These are phyloP conservation scores for Massarina eburnea DNA, from an alignment of 2,329 filamentous ascomycete genomes.

Conservation along the genomic window DNA sequence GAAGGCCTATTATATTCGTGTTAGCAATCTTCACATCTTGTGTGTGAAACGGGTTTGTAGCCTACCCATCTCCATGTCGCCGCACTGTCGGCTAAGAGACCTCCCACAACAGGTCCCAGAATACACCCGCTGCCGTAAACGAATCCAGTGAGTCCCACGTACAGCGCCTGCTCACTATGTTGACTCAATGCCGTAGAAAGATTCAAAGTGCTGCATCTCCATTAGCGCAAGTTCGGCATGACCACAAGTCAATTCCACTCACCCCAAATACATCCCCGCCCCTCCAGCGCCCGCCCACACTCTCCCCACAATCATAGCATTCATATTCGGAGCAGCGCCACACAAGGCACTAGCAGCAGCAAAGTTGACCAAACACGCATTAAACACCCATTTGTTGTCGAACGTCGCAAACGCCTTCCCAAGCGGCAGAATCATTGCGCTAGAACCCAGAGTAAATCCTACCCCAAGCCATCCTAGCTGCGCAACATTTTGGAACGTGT, in stretches of 20 bases:
- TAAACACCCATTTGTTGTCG: conserved; percentile 49
- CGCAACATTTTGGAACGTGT: conserved; percentile 13
- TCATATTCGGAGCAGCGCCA: conserved; percentile 34
- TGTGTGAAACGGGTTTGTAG: too few species aligned
- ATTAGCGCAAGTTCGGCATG: conserved; percentile 7
- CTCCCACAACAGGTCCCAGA: conserved; percentile 52
- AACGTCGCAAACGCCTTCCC: conserved; percentile 48
- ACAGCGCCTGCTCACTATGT: conserved; percentile 29
- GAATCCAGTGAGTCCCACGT: conserved; percentile 33
- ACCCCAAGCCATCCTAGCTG: conserved; percentile 28
- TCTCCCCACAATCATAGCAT: conserved; percentile 44
- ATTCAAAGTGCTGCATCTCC: background rate
- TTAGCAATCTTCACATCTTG: background rate
- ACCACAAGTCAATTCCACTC: too few species aligned
- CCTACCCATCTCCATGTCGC: conserved; percentile 7
- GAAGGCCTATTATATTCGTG: background rate
- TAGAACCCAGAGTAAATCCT: conserved; percentile 15
- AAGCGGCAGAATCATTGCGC: conserved; percentile 14
- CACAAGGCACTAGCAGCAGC: conserved; percentile 37
- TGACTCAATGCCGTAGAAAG: conserved; percentile 17
- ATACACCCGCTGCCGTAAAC: conserved; percentile 49
- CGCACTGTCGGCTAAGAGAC: conserved; percentile 39
- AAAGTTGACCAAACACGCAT: conserved; percentile 29
- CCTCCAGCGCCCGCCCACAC: conserved; percentile 51
- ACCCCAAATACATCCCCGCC: conserved; percentile 46